phyloP scores from a whole-genome alignment of 2,329 filamentous ascomycete species.

The Anisogramma anomala region DNA sequence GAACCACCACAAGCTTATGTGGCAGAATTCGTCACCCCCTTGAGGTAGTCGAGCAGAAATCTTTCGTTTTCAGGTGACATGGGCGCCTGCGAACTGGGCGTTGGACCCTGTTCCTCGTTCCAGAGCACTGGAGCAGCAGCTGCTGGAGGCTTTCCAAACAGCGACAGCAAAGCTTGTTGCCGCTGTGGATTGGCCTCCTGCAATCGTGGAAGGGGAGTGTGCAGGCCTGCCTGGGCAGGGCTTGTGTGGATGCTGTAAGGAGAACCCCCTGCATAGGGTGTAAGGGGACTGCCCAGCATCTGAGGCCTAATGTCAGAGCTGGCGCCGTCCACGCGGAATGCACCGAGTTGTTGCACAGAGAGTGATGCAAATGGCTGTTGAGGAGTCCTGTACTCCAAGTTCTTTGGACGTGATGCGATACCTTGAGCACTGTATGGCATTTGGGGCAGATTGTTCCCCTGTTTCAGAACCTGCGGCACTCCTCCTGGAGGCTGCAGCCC shows the following conservation, averaged over 20 bases:
- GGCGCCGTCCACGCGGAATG: conserved; percentile 1
- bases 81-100: conserved; percentile 4
- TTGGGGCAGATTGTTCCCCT: conserved; percentile 21
- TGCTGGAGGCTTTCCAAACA: conserved; percentile 43
- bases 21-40: conserved; percentile 10
- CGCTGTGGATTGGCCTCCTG: conserved; percentile 31
- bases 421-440: conserved; percentile 8
- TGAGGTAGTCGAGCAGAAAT: conserved; percentile 14
- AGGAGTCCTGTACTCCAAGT: background rate
- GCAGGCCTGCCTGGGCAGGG: conserved; percentile 19
- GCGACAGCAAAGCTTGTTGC: conserved; percentile 41
- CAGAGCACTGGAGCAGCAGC: conserved; percentile 18
- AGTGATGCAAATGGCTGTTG: background rate
- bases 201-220: conserved; percentile 22
- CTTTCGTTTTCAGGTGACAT: conserved; percentile 14
- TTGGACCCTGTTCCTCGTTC: conserved; percentile 9
- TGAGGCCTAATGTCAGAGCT: conserved; percentile 1
- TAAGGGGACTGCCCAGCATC: background rate
- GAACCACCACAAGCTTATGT: no score
- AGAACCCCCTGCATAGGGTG: background rate
- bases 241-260: conserved; percentile 4
- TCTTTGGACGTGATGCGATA: conserved; percentile 3
- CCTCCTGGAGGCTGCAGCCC: conserved; percentile 18
- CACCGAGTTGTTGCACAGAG: background rate
- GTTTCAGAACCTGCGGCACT: conserved; percentile 20